Conservation (phyloP, 441 rosid genomes). For the Gossypium lobatum region DNA sequence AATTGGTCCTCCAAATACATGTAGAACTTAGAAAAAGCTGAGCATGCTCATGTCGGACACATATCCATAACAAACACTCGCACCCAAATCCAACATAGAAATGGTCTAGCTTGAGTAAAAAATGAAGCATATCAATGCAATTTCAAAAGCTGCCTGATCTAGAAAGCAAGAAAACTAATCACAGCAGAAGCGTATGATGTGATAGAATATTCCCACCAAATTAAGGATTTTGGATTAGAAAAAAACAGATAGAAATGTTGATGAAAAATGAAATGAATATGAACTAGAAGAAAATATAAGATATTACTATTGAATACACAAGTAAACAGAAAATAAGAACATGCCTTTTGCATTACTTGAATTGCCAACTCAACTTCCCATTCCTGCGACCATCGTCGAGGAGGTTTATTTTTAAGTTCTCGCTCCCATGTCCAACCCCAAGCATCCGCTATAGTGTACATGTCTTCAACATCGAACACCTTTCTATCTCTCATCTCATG, state of each 20-base stretch:
- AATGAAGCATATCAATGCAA: background rate
- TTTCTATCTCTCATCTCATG: slow-evolving; percentile 78
- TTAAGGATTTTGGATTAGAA: background rate
- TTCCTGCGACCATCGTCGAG: slow-evolving; percentile 89
- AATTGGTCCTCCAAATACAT: background rate
- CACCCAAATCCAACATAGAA: background rate
- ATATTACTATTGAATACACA: background rate
- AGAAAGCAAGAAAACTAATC: background rate
- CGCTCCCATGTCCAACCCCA: slow-evolving; percentile 99
- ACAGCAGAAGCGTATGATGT: background rate
- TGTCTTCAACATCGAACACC: slow-evolving; percentile 71
- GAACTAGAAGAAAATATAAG: background rate
- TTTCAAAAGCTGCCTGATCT: background rate
- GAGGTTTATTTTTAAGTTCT: slow-evolving; percentile 63
- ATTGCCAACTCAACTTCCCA: slow-evolving; percentile 93
- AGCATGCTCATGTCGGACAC: background rate
- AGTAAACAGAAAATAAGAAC: slow-evolving; percentile 16
- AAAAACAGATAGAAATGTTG: background rate
- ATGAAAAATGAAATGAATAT: background rate
- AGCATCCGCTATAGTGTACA: slow-evolving; percentile 94
- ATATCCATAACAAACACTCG: background rate
- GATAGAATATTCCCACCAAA: background rate
- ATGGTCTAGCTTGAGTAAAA: background rate
- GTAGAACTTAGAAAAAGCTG: background rate
- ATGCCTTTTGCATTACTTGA: slow-evolving; percentile 69